Conservation (phyloP, 768 basidiomycete species). For the Russula virescens region DNA sequence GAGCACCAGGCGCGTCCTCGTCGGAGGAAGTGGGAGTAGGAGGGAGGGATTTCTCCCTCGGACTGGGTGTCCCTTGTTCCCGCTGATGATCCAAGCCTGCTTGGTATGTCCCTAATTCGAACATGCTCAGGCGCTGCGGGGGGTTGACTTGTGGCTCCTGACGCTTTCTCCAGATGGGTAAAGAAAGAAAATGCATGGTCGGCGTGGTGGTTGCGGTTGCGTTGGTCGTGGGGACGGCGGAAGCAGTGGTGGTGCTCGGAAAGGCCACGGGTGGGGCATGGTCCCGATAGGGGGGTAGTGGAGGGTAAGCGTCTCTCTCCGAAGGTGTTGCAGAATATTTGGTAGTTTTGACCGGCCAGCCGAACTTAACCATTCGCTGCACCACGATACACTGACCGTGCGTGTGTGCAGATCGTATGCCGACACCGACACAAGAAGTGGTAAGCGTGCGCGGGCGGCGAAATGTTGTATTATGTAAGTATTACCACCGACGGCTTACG, state of each 20-base stretch:
- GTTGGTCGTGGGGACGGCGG: conserved; percentile 30
- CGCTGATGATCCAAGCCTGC: conserved; percentile 18
- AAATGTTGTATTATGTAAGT: conserved; percentile 7
- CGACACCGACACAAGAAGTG: no score
- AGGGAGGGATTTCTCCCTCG: conserved; percentile 31
- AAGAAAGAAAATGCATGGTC: conserved; percentile 51
- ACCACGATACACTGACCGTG: neutral
- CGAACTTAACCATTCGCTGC: conserved; percentile 21
- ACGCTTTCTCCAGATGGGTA: conserved; percentile 60
- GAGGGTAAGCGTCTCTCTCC: conserved; percentile 8
- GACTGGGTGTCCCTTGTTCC: neutral
- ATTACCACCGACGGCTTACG: neutral
- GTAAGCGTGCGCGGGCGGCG: neutral
- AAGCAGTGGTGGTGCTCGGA: conserved; percentile 6
- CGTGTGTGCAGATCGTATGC: neutral
- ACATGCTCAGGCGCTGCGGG: conserved; percentile 29
- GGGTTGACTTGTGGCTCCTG: conserved; percentile 31
- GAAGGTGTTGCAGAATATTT: neutral
- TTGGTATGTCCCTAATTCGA: conserved; percentile 28
- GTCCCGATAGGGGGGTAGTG: conserved; percentile 1
- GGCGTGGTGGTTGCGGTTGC: conserved; percentile 45
- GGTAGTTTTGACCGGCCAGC: conserved; percentile 14
- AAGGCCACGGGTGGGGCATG: conserved; percentile 11
- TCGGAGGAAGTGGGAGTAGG: conserved; percentile 30
- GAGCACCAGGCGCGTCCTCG: conserved; percentile 11